phyloP scores from a whole-genome alignment of 1,284 basidiomycete species.

The Athelia psychrophila region DNA sequence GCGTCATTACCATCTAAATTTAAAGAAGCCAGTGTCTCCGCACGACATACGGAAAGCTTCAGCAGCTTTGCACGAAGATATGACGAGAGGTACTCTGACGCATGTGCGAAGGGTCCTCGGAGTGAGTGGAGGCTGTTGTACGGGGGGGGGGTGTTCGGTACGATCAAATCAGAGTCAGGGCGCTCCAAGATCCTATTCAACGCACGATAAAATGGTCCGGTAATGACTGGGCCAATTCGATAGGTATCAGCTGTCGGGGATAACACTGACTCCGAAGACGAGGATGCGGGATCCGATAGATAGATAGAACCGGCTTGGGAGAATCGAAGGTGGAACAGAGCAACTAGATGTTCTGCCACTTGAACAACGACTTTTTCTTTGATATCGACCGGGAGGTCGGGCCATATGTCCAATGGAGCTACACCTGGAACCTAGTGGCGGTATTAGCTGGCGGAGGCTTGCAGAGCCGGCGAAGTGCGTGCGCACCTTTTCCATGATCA shows the following conservation, averaged over 20 bases:
- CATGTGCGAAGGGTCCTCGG: slow-evolving; percentile 11
- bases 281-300: background rate
- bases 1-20: too few relatives aligned
- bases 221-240: slow-evolving; percentile 18
- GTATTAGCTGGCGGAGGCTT: too few relatives aligned
- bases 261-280: too few relatives aligned
- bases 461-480: too few relatives aligned
- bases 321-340: slow-evolving; percentile 15
- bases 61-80: slow-evolving; percentile 12
- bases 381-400: too few relatives aligned
- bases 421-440: too few relatives aligned
- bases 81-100: slow-evolving; percentile 9
- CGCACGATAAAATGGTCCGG: slow-evolving; percentile 15
- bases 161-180: too few relatives aligned
- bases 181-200: slow-evolving; percentile 11
- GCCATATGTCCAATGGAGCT: too few relatives aligned
- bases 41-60: too few relatives aligned
- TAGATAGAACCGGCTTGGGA: slow-evolving; percentile 15
- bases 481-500: slow-evolving; percentile 18
- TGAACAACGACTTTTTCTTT: slow-evolving; percentile 7
- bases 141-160: background rate
- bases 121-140: slow-evolving; percentile 1
- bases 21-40: too few relatives aligned
- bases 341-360: slow-evolving; percentile 11
- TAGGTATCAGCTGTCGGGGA: too few relatives aligned